Conservation (phyloP, 148 eudicot genomes). For the Polygonum aviculare region DNA sequence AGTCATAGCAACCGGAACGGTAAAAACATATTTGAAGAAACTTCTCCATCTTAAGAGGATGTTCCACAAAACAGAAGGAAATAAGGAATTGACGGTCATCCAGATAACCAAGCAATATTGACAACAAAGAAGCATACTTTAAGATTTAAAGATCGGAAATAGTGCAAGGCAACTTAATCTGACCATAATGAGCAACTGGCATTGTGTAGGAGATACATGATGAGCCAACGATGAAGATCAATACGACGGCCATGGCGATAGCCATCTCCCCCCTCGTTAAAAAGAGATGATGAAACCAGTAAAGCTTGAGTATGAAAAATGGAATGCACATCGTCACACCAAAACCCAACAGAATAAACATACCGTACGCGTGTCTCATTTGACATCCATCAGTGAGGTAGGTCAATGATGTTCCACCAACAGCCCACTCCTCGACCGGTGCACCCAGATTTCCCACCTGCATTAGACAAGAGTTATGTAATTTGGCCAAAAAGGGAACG, state of each 20-base stretch:
- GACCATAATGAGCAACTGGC: constrained; percentile 76
- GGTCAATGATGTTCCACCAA: constrained; percentile 97
- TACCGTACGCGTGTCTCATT: constrained; percentile 82
- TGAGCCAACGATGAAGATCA: constrained; percentile 45
- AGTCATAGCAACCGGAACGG: too few species aligned
- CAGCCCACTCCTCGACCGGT: constrained; percentile 97
- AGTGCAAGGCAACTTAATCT: constrained; percentile 67
- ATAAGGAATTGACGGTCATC: neutral
- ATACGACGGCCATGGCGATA: constrained; percentile 47
- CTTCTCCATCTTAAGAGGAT: too few species aligned
- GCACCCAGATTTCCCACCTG: constrained; percentile 94
- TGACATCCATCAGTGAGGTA: constrained; percentile 94
- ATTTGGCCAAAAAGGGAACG: neutral
- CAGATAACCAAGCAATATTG: neutral
- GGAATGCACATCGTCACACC: too few species aligned
- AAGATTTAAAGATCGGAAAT: constrained; percentile 78
- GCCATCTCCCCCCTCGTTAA: constrained; percentile 52
- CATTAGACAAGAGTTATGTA: neutral
- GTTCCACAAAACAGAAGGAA: too few species aligned
- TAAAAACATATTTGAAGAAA: too few species aligned
- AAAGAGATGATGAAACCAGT: too few species aligned
- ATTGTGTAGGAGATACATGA: constrained; percentile 55
- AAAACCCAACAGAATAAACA: constrained; percentile 1
- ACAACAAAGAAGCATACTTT: constrained; percentile 38
- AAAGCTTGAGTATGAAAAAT: too few species aligned